Percentiles rank a stretch among this genome's conserved stretches.
Evolutionary conservation across 1,139 yeast species (phyloP).

Genomic region (Pneumocystis wakefieldiae): DNA sequence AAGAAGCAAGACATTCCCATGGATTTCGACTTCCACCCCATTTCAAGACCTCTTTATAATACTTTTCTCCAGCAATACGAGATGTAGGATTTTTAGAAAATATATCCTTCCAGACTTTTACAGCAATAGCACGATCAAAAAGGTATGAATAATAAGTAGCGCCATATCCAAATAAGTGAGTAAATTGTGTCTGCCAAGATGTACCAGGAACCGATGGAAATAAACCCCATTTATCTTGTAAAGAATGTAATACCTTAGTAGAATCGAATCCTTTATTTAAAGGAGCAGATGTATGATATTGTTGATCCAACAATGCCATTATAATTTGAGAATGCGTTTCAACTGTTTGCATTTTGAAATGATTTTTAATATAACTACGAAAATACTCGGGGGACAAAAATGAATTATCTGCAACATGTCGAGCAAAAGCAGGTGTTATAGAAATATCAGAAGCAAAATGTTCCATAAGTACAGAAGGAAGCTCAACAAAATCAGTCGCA

Average conservation of each 20-base stretch:
- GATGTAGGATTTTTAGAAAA: slow-evolving; percentile 48
- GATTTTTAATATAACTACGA: slow-evolving; percentile 13
- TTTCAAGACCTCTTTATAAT: slow-evolving; percentile 51
- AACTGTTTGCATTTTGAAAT: slow-evolving; percentile 44
- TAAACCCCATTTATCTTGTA: slow-evolving; percentile 37
- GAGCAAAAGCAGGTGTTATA: slow-evolving; percentile 58
- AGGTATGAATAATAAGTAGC: slow-evolving; percentile 86
- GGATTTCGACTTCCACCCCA: slow-evolving; percentile 96
- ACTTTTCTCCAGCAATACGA: slow-evolving; percentile 57
- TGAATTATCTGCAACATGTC: slow-evolving; percentile 56
- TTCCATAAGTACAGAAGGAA: slow-evolving; percentile 92
- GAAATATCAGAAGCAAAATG: slow-evolving; percentile 71
- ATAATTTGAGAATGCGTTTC: slow-evolving; percentile 79
- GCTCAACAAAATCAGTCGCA: slow-evolving; percentile 88
- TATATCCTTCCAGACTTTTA: slow-evolving; percentile 62
- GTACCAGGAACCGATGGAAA: slow-evolving; percentile 33
- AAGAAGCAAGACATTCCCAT: slow-evolving; percentile 74
- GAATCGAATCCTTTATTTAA: slow-evolving; percentile 31
- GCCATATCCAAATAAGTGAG: slow-evolving; percentile 87
- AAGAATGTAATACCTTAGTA: slow-evolving; percentile 44
- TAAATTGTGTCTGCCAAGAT: slow-evolving; percentile 88
- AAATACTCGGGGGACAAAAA: slow-evolving; percentile 39
- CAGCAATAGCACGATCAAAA: slow-evolving; percentile 85
- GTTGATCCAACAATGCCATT: slow-evolving; percentile 81
- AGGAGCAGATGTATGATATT: slow-evolving; percentile 38